A percentile compares a stretch with the other conserved stretches of the same genome.
Evolutionary conservation across 1,139 yeast species (phyloP).

Genomic region (Kluyveromyces sp.): DNA sequence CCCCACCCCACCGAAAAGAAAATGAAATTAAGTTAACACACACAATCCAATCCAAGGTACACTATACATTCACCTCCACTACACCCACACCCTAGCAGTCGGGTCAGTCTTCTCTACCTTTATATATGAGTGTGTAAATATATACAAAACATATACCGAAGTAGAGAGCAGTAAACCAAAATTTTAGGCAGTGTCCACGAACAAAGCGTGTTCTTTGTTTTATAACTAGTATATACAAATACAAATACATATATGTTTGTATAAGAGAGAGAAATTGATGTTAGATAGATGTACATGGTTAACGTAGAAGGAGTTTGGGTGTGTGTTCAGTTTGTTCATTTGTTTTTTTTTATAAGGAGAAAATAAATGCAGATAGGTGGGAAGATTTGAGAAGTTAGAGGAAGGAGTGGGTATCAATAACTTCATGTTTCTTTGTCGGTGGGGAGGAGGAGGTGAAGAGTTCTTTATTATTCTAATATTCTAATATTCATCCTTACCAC

Average conservation of each 20-base stretch:
- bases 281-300: too few species aligned
- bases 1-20: background rate
- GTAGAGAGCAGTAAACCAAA: background rate
- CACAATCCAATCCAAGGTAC: background rate
- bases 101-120: background rate
- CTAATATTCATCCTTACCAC: slow-evolving; percentile 74
- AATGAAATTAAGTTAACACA: background rate
- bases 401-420: too few species aligned
- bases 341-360: too few species aligned
- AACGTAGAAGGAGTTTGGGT: too few species aligned
- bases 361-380: background rate
- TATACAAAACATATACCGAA: background rate
- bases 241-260: background rate
- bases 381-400: background rate
- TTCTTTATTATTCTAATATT: background rate
- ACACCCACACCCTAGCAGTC: background rate
- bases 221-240: background rate
- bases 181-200: too few species aligned
- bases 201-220: background rate
- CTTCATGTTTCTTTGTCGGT: too few species aligned
- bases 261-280: too few species aligned
- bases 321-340: too few species aligned
- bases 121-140: too few species aligned
- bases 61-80: background rate
- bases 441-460: too few species aligned